Conservation (phyloP, 805 yeast species). For the Pichia gijzeniarum region DNA sequence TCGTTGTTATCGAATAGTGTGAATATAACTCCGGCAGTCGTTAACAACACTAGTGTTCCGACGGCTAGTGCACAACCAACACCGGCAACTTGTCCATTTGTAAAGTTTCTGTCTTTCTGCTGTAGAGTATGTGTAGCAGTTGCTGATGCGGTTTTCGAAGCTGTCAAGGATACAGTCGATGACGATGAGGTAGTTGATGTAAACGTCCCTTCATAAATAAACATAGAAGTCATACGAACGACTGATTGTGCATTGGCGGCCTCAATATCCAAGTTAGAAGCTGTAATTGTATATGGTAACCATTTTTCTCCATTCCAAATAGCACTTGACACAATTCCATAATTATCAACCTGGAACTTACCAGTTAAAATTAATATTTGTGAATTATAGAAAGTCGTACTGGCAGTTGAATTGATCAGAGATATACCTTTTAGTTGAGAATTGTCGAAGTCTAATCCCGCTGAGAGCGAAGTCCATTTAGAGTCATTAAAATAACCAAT, state of each 20-base stretch:
- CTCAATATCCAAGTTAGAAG: constrained; percentile 23
- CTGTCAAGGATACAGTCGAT: constrained; percentile 10
- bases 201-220: constrained; percentile 28
- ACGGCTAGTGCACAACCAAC: constrained; percentile 63
- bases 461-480: constrained; percentile 41
- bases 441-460: constrained; percentile 27
- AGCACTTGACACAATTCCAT: constrained; percentile 57
- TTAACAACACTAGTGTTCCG: constrained; percentile 39
- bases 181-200: constrained; percentile 18
- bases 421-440: constrained; percentile 39
- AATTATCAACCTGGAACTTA: constrained; percentile 37
- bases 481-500: constrained; percentile 41
- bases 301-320: constrained; percentile 59
- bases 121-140: not conserved
- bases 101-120: constrained; percentile 23
- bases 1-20: constrained; percentile 26
- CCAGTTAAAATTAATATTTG: constrained; percentile 56
- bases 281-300: constrained; percentile 56
- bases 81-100: constrained; percentile 60
- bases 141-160: constrained; percentile 8
- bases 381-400: constrained; percentile 35
- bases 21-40: constrained; percentile 35
- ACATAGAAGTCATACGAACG: constrained; percentile 34
- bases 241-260: constrained; percentile 25
- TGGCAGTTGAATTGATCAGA: constrained; percentile 18